Percentiles rank a stretch among this genome's conserved stretches.
phyloP scores from a whole-genome alignment of 1,284 basidiomycete species.

The Limonomyces culmigenus region DNA sequence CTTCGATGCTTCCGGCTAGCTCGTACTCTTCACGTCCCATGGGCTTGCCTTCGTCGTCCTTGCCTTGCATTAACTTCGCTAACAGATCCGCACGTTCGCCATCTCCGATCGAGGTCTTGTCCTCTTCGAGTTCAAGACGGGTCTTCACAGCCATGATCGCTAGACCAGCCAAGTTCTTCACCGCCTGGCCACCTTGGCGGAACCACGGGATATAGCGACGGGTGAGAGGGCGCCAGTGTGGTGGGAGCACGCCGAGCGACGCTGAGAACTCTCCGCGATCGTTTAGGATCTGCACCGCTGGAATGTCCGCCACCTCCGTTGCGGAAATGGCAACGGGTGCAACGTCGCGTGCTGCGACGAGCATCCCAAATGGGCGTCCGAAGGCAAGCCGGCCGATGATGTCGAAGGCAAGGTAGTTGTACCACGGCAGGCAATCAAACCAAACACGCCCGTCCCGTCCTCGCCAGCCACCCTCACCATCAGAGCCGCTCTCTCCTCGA shows the following conservation, averaged over 20 bases:
- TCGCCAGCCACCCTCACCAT: constrained; percentile 51
- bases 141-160: constrained; percentile 71
- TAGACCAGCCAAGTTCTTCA: constrained; percentile 62
- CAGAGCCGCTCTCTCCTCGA: constrained; percentile 35
- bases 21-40: constrained; percentile 70
- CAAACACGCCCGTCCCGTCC: constrained; percentile 46
- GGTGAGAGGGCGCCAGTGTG: constrained; percentile 51
- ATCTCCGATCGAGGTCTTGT: constrained; percentile 13
- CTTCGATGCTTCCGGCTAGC: too few species aligned
- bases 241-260: constrained; percentile 67
- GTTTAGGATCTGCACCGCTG: constrained; percentile 78
- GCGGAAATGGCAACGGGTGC: constrained; percentile 41
- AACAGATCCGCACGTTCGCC: constrained; percentile 64
- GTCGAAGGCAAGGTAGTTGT: constrained; percentile 78
- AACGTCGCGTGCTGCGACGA: constrained; percentile 56
- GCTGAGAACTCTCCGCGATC: constrained; percentile 80
- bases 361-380: constrained; percentile 82
- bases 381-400: constrained; percentile 77
- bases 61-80: constrained; percentile 61
- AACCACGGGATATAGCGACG: constrained; percentile 60
- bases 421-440: constrained; percentile 63
- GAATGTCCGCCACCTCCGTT: constrained; percentile 39
- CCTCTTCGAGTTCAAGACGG: constrained; percentile 44
- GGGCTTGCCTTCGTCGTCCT: constrained; percentile 62
- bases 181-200: constrained; percentile 47